Percentiles rank a stretch among this genome's conserved stretches.
Conservation (phyloP, 2,329 filamentous ascomycete species). For the Shiraia bambusicola region DNA sequence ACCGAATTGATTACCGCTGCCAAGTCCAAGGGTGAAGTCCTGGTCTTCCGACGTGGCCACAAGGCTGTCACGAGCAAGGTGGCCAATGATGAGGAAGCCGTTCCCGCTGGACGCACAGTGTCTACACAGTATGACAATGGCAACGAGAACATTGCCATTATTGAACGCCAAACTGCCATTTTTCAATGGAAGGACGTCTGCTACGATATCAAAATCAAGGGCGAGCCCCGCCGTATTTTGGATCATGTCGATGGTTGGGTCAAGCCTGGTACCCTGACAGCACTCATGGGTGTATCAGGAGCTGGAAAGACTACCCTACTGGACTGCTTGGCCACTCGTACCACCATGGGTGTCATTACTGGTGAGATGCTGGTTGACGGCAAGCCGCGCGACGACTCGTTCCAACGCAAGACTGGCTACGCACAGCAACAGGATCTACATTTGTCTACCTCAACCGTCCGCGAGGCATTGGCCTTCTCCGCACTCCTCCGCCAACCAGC, state of each 20-base stretch:
- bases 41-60: slow-evolving; percentile 53
- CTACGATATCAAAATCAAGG: slow-evolving; percentile 79
- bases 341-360: slow-evolving; percentile 83
- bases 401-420: slow-evolving; percentile 90
- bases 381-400: slow-evolving; percentile 71
- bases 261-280: slow-evolving; percentile 81
- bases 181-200: slow-evolving; percentile 87
- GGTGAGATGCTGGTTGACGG: slow-evolving; percentile 87
- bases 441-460: slow-evolving; percentile 78
- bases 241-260: slow-evolving; percentile 91
- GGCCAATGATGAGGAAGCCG: slow-evolving; percentile 46
- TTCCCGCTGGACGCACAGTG: slow-evolving; percentile 31
- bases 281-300: slow-evolving; percentile 87
- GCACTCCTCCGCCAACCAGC: slow-evolving; percentile 82
- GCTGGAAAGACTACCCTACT: slow-evolving; percentile 93
- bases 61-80: slow-evolving; percentile 53
- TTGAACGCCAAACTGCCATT: slow-evolving; percentile 68
- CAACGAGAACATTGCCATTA: slow-evolving; percentile 46
- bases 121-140: slow-evolving; percentile 41
- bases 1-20: slow-evolving; percentile 52
- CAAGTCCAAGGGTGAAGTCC: slow-evolving; percentile 55
- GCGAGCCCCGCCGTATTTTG: slow-evolving; percentile 71
- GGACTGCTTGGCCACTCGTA: slow-evolving; percentile 81
- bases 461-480: slow-evolving; percentile 84
- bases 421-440: slow-evolving; percentile 93